phyloP scores from a whole-genome alignment of 2,329 filamentous ascomycete genomes.

The Albifimbria verrucaria region DNA sequence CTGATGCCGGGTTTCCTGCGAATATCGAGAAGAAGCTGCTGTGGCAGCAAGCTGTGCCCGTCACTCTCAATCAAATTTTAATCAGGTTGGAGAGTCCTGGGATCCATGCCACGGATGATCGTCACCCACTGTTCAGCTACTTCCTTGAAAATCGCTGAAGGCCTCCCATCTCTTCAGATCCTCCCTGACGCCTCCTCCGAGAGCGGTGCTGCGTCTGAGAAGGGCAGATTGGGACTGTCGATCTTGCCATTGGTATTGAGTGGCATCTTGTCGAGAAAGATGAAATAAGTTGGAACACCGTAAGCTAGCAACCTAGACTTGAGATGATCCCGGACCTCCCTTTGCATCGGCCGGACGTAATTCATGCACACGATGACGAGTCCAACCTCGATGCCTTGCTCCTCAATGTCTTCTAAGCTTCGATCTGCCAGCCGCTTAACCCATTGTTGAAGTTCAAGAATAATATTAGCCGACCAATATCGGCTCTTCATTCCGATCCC shows the following conservation, averaged over 20 bases:
- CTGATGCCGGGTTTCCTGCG: conserved; percentile 25
- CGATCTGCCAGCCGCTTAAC: no score
- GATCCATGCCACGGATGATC: conserved; percentile 64
- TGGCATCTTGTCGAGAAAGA: conserved; percentile 48
- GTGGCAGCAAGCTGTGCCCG: conserved; percentile 53
- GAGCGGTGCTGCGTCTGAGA: conserved; percentile 68
- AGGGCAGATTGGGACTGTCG: conserved; percentile 73
- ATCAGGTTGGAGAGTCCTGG: conserved; percentile 56
- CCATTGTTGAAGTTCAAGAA: no score
- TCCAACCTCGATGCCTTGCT: conserved; percentile 47
- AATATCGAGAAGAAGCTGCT: conserved; percentile 67
- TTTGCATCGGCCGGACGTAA: conserved; percentile 43
- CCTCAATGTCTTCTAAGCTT: conserved; percentile 25
- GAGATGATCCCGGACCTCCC: conserved; percentile 60
- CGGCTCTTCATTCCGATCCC: conserved; percentile 53
- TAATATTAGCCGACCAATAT: conserved; percentile 89
- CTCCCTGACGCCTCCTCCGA: conserved; percentile 28
- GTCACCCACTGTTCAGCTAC: conserved; percentile 62
- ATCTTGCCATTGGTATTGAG: conserved; percentile 79
- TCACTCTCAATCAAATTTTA: conserved; percentile 36
- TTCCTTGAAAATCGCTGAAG: conserved; percentile 35
- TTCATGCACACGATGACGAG: conserved; percentile 38
- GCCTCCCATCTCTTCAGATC: conserved; percentile 49
- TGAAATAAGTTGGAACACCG: conserved; percentile 30
- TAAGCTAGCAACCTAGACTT: conserved; percentile 52